Conservation (phyloP, 345 rosid species). For the Combretum micranthum region DNA sequence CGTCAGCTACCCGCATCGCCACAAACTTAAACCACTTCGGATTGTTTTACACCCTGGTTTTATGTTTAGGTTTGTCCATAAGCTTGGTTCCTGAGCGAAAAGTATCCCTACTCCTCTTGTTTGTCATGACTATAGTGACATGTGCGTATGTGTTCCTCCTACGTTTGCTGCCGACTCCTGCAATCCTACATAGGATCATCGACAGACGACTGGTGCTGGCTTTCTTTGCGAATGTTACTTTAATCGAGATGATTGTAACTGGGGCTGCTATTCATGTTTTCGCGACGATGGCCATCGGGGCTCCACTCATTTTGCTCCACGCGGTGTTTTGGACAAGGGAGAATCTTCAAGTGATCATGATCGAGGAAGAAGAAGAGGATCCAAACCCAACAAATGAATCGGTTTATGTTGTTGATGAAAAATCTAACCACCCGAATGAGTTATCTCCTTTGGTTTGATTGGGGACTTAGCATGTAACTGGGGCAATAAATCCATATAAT, state of each 20-base stretch:
- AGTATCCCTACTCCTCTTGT: constrained; percentile 12
- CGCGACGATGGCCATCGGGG: constrained; percentile 12
- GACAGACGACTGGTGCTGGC: constrained; percentile 16
- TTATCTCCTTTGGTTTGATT: too few species aligned
- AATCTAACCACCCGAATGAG: too few species aligned
- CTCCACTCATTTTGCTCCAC: constrained; percentile 18
- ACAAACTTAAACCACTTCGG: constrained; percentile 14
- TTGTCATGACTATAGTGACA: constrained; percentile 12
- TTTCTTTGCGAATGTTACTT: constrained; percentile 5
- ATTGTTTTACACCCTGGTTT: constrained; percentile 14
- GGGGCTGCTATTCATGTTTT: constrained; percentile 16
- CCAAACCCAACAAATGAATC: too few species aligned
- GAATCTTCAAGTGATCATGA: neutral
- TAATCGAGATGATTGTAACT: constrained; percentile 12
- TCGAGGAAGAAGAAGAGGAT: constrained; percentile 2
- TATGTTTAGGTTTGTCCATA: constrained; percentile 21
- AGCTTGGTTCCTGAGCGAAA: constrained; percentile 16
- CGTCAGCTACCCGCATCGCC: constrained; percentile 10
- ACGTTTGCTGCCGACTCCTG: constrained; percentile 4
- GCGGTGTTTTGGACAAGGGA: constrained; percentile 20
- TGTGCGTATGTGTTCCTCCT: constrained; percentile 11
- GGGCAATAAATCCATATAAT: too few species aligned
- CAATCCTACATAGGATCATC: neutral
- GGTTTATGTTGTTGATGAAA: too few species aligned
- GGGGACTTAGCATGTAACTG: too few species aligned